Conservation (phyloP, 2,329 filamentous ascomycete genomes). For the Fusarium veterinarium region DNA sequence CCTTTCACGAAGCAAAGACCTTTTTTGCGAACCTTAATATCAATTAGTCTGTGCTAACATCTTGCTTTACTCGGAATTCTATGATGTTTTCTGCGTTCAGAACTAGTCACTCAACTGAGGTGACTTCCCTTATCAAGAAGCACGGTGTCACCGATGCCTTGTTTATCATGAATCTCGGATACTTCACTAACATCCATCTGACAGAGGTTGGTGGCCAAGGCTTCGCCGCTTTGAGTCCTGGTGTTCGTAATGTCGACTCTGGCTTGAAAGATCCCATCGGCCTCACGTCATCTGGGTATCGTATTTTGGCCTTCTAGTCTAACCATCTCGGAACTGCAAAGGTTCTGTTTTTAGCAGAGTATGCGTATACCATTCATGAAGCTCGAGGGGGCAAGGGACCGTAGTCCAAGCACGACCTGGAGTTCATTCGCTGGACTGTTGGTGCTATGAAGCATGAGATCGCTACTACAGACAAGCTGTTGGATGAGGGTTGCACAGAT, state of each 20-base stretch:
- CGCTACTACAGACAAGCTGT: not conserved
- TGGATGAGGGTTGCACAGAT: not conserved
- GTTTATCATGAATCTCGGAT: not conserved
- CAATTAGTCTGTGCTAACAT: no score
- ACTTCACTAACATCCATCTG: not conserved
- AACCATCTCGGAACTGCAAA: not conserved
- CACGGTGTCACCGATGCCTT: not conserved
- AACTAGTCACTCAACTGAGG: not conserved
- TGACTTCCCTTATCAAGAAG: not conserved
- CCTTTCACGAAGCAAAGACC: no score
- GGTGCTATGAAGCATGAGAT: not conserved
- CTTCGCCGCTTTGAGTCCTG: not conserved
- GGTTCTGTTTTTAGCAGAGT: not conserved
- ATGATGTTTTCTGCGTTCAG: not conserved
- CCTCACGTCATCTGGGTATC: not conserved
- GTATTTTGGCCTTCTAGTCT: not conserved
- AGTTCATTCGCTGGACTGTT: not conserved
- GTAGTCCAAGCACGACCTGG: not conserved
- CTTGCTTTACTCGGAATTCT: rapidly evolving
- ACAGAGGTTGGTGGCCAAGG: not conserved
- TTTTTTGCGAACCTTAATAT: no score
- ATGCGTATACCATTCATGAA: not conserved
- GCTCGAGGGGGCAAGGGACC: rapidly evolving
- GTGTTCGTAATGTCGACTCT: not conserved
- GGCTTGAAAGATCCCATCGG: not conserved